Evolutionary conservation across 768 basidiomycete species (phyloP).

Genomic region (Termitomyces sp.): DNA sequence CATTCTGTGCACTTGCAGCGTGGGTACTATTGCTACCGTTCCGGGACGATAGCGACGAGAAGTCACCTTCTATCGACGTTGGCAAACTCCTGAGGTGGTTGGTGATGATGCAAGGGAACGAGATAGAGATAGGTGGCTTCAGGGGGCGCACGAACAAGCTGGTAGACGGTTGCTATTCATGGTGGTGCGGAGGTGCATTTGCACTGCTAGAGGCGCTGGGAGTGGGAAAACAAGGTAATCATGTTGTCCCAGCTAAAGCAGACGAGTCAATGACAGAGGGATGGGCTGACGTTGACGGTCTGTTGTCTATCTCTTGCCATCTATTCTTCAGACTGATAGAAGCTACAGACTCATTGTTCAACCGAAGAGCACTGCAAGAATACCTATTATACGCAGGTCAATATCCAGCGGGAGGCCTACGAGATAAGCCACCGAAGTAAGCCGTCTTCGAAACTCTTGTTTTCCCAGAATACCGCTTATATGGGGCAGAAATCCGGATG

Average conservation of each 20-base stretch:
- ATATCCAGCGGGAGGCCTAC: slow-evolving; percentile 75
- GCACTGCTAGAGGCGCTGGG: slow-evolving; percentile 63
- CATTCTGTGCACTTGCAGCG: slow-evolving; percentile 86
- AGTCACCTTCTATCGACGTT: slow-evolving; percentile 46
- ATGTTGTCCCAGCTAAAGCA: slow-evolving; percentile 24
- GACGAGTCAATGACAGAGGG: slow-evolving; percentile 25
- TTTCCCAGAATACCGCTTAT: not conserved
- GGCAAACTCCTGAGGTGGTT: slow-evolving; percentile 71
- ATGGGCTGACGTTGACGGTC: slow-evolving; percentile 76
- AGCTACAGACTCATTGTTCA: slow-evolving; percentile 39
- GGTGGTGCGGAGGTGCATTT: slow-evolving; percentile 97
- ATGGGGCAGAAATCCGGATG: slow-evolving; percentile 64
- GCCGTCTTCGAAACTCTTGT: slow-evolving; percentile 16
- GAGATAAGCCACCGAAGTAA: slow-evolving; percentile 95
- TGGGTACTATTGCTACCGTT: slow-evolving; percentile 74
- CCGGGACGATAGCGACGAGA: slow-evolving; percentile 19
- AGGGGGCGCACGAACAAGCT: slow-evolving; percentile 92
- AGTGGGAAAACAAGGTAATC: slow-evolving; percentile 30
- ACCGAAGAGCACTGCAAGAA: slow-evolving; percentile 73
- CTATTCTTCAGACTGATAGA: not conserved
- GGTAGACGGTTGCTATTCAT: slow-evolving; percentile 99
- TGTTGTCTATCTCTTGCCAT: slow-evolving; percentile 13
- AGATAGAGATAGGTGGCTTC: slow-evolving; percentile 88
- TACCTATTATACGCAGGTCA: slow-evolving; percentile 87
- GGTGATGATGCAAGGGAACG: slow-evolving; percentile 77